Conservation (phyloP, 2,329 filamentous ascomycete species). For the Scedosporium apiospermum region DNA sequence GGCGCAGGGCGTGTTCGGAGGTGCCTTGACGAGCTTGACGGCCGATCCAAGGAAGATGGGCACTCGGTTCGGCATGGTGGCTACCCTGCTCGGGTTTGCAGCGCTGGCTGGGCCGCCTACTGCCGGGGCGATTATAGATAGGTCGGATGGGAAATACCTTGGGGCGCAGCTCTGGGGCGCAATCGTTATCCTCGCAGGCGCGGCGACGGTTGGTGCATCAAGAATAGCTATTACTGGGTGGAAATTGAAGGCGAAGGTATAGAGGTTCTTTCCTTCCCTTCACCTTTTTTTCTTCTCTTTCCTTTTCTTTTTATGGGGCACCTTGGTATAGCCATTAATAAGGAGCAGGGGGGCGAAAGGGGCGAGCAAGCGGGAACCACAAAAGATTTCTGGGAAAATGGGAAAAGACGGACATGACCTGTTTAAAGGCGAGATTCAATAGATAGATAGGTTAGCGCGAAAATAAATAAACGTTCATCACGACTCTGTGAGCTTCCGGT, state of each 20-base stretch:
- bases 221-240: slow-evolving; percentile 24
- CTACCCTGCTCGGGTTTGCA: slow-evolving; percentile 29
- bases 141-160: slow-evolving; percentile 26
- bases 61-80: slow-evolving; percentile 35
- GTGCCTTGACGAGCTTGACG: slow-evolving; percentile 31
- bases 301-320: too few relatives aligned
- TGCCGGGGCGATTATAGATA: slow-evolving; percentile 34
- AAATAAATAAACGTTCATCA: slow-evolving; percentile 31
- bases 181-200: slow-evolving; percentile 25
- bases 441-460: not conserved
- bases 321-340: too few relatives aligned
- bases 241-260: slow-evolving; percentile 25
- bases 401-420: too few relatives aligned
- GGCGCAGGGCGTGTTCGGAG: slow-evolving; percentile 30
- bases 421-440: too few relatives aligned
- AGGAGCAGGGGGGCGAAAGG: too few relatives aligned
- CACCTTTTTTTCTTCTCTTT: not conserved
- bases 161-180: slow-evolving; percentile 39
- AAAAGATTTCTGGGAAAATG: too few relatives aligned
- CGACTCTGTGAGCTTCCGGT: slow-evolving; percentile 52
- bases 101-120: slow-evolving; percentile 34
- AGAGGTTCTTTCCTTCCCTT: not conserved
- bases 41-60: slow-evolving; percentile 34
- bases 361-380: too few relatives aligned
- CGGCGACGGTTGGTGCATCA: slow-evolving; percentile 21